Evolutionary conservation across 768 basidiomycete species (phyloP), one percentile per base, ranked within the genome.

Genomic region (Leucocoprinus leucothites): DNA sequence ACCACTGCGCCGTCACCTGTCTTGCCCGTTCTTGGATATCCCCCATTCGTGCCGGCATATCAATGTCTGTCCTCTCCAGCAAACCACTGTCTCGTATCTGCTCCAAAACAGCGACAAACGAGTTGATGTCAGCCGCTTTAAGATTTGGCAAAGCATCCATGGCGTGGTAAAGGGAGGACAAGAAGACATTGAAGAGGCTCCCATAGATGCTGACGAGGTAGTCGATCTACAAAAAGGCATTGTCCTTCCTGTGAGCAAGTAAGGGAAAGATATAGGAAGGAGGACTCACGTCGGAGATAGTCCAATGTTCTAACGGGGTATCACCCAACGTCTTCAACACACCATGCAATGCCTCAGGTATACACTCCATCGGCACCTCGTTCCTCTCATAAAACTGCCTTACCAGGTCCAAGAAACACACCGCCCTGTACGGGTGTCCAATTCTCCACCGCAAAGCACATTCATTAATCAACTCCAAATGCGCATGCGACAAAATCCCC

Each of bases 401-500:
- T 50, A 98, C 91, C 51, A 93, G 77, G 52, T 91, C 88, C 63
- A 97, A 71, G 73, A 95, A 97, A 64, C 85, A 87, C 9, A 85
- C 78, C 0, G 81, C 85, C 31, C 90, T 84, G 65, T 89, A 91
- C 16, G 87, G 74, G 58, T 87, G 86, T 1, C 85, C 82, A 58
- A 98, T 86, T 45, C 96, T 79, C 97, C 97, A 98, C 40, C 93
- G 80, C 57, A 89, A 61, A 2, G 92, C 92, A 61, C 93, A 94
- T 61, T 95, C 91, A 55, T 87, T 87, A 61, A 98, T 80, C 35
- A 99, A 74, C 54, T 90, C 88, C 40, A 92, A 76, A 65, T 98
- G 92, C 9, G 80, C 67, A 1, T 80, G 65, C 3, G 92, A 92
- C 16, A 99, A 71, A 54, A 99, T 98, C 6, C 92, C 91, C 35